Evolutionary conservation across 2,329 filamentous ascomycete genomes (phyloP).

Genomic region (Penicillium expansum): DNA sequence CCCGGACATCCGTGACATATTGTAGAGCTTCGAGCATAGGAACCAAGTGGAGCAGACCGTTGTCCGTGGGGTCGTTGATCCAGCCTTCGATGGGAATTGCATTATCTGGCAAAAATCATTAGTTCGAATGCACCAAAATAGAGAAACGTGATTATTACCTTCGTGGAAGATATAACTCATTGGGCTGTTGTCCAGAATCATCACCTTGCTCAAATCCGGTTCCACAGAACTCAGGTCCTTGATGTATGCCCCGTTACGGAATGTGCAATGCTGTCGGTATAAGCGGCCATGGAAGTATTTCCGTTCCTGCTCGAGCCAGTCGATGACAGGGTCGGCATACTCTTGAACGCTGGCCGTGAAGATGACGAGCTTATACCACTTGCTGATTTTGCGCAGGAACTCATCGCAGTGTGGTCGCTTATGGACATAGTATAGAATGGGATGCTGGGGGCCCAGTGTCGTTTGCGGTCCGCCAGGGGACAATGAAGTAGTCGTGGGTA

Average conservation of each 20-base stretch:
- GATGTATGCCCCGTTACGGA: conserved; percentile 93
- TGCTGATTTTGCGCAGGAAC: conserved; percentile 88
- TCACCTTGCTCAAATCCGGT: conserved; percentile 94
- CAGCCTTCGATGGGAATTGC: conserved; percentile 98
- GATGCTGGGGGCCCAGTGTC: conserved; percentile 78
- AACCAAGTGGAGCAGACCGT: conserved; percentile 87
- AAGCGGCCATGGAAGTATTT: conserved; percentile 94
- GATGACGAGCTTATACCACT: conserved; percentile 96
- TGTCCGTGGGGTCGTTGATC: conserved; percentile 98
- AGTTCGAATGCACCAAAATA: neutral
- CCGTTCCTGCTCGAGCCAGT: conserved; percentile 94
- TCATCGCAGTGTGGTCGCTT: conserved; percentile 97
- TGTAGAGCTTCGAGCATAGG: conserved; percentile 91
- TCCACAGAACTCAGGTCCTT: conserved; percentile 96
- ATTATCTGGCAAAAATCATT: conserved; percentile 65
- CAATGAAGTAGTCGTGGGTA: conserved; percentile 40
- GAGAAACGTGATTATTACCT: conserved; percentile 56
- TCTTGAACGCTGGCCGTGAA: conserved; percentile 98
- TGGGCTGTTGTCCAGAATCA: conserved; percentile 98
- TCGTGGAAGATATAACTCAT: conserved; percentile 98
- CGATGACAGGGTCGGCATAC: conserved; percentile 97
- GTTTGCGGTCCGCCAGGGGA: conserved; percentile 57
- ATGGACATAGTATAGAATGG: conserved; percentile 97
- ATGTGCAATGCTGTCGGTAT: conserved; percentile 96
- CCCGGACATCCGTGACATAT: conserved; percentile 93